Base-by-base conservation (phyloP, 78 protist species). In the Isochrysis galbana region DNA sequence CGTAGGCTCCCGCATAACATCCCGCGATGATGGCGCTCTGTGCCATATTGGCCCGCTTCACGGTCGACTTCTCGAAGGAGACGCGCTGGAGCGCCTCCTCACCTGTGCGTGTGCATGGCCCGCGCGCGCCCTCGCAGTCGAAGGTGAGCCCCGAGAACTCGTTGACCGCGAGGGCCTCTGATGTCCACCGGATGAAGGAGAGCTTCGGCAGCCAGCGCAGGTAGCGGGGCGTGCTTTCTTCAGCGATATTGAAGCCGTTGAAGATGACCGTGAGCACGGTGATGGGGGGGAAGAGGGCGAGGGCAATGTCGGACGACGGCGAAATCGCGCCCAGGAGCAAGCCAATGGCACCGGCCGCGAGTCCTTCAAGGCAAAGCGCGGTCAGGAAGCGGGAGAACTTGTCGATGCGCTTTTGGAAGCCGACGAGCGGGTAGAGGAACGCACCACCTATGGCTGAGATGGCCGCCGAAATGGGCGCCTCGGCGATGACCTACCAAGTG, bases 81-180 rank as follows among this genome's bases (percentile, higher is more conserved):
- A 70, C 80, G n/a, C 80, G 80, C 41, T 29, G 44, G 80, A 70
- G 80, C 80, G 80, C 80, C 80, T 29, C 45, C 41, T 70, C 80
- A 41, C 80, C 80, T n/a, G 80, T 70, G 44, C 36, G 29, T 2
- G 39, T 2, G 80, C 41, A 70, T 2, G 80, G 80, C 41, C 80
- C 80, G 80, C 80, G 80, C n/a, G 21, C 4, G n/a, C 80, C 80
- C 80, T 70, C 39, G 80, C 80, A 70, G 44, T 36, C 7, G 90
- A 87, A 47, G 23, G 2, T 1, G 72, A 87, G 90, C 42, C 90
- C 90, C 14, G 7, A 19, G 72, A 87, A 87, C 90, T 87, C 90
- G 72, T 87, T 87, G n/a, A 87, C 90, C 21, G 90, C 90, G 36
- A 87, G 38, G 34, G 72, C 90, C 90, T 87, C 90, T 2, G 44